Percentiles rank a stretch among this genome's conserved stretches.
Evolutionary conservation across 257 asterid species (phyloP).

Genomic region (Sherardia arvensis): DNA sequence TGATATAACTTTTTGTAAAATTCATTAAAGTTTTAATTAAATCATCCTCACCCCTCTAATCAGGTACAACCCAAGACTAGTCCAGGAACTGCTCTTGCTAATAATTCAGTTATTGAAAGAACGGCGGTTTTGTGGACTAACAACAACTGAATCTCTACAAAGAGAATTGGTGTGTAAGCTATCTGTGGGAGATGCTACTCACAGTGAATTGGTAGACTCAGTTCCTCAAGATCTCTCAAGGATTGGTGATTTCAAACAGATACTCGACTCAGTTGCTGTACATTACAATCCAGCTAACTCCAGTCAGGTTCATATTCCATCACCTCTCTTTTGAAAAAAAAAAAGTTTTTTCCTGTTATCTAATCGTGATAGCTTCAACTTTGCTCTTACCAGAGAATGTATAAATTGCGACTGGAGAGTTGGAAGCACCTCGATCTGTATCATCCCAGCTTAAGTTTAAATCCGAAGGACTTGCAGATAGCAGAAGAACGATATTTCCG

Average conservation of each 20-base stretch:
- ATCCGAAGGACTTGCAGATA: constrained; percentile 76
- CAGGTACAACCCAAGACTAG: constrained; percentile 77
- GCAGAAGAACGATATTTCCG: constrained; percentile 89
- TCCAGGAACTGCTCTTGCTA: constrained; percentile 81
- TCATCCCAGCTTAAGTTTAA: constrained; percentile 93
- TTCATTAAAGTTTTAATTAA: neutral
- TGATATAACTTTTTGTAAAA: too few relatives aligned
- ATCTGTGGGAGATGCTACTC: constrained; percentile 82
- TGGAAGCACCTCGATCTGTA: constrained; percentile 95
- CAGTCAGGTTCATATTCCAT: constrained; percentile 61
- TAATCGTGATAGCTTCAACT: constrained; percentile 7
- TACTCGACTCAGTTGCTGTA: constrained; percentile 65
- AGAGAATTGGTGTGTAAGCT: constrained; percentile 78
- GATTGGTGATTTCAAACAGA: constrained; percentile 63
- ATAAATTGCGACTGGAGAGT: constrained; percentile 48
- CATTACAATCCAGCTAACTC: constrained; percentile 90
- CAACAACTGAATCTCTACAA: constrained; percentile 63
- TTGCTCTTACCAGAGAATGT: constrained; percentile 71
- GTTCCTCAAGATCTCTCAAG: constrained; percentile 81
- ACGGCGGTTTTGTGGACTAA: constrained; percentile 80
- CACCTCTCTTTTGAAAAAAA: neutral
- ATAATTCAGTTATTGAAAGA: constrained; percentile 84
- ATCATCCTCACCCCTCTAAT: constrained; percentile 4
- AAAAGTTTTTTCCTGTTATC: neutral
- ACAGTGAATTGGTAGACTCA: constrained; percentile 82